These are phyloP conservation scores for Cercospora zeae-maydis DNA, from an alignment of 2,329 filamentous ascomycete species.

Conservation along the genomic window DNA sequence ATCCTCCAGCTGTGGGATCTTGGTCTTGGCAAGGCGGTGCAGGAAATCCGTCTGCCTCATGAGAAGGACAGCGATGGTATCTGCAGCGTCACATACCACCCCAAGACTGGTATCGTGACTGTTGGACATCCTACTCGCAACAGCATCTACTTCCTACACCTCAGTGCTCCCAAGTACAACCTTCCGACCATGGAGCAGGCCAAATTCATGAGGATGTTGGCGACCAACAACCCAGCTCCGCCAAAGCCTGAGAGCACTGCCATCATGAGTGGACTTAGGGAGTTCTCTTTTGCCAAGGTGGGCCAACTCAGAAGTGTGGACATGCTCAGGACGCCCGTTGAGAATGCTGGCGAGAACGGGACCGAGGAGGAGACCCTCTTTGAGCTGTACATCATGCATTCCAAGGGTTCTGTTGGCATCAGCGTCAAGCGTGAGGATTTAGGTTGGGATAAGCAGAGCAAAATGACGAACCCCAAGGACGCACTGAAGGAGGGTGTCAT, in stretches of 20 bases:
- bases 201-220: slow-evolving; percentile 75
- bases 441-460: slow-evolving; percentile 87
- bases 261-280: slow-evolving; percentile 92
- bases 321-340: slow-evolving; percentile 67
- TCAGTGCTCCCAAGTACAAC: slow-evolving; percentile 91
- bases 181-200: slow-evolving; percentile 78
- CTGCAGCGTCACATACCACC: slow-evolving; percentile 93
- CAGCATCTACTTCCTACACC: slow-evolving; percentile 93
- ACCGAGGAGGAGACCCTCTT: slow-evolving; percentile 73
- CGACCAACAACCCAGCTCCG: slow-evolving; percentile 66
- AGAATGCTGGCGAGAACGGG: slow-evolving; percentile 50
- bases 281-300: slow-evolving; percentile 86
- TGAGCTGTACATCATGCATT: slow-evolving; percentile 96
- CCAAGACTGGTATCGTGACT: slow-evolving; percentile 85
- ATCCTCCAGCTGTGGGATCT: slow-evolving; percentile 98
- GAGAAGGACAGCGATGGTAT: slow-evolving; percentile 80
- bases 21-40: slow-evolving; percentile 87
- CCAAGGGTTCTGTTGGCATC: slow-evolving; percentile 88
- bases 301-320: slow-evolving; percentile 86
- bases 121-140: slow-evolving; percentile 96
- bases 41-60: slow-evolving; percentile 94
- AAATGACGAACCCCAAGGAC: slow-evolving; percentile 74
- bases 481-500: slow-evolving; percentile 72
- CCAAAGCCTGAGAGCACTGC: slow-evolving; percentile 90
- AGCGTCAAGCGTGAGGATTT: slow-evolving; percentile 83